These are phyloP conservation scores for Pichia paraexigua DNA, from an alignment of 805 yeast genomes.

Conservation along the genomic window DNA sequence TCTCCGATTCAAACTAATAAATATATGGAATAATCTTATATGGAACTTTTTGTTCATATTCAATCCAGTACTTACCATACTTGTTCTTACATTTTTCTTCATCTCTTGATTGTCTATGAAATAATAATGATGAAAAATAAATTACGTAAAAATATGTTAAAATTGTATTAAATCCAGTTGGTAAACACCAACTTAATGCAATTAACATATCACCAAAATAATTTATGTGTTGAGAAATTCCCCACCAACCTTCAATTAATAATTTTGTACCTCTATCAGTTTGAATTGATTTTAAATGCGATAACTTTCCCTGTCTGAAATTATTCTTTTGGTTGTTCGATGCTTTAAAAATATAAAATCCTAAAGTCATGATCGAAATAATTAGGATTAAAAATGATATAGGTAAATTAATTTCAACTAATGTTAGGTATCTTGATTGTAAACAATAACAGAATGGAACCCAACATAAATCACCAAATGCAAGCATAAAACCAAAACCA, in stretches of 20 bases:
- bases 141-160: constrained; percentile 81
- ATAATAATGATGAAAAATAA: constrained; percentile 71
- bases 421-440: constrained; percentile 75
- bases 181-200: constrained; percentile 86
- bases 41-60: constrained; percentile 75
- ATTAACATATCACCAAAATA: constrained; percentile 94
- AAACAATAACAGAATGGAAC: constrained; percentile 88
- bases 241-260: constrained; percentile 95
- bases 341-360: constrained; percentile 76
- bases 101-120: constrained; percentile 88
- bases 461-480: constrained; percentile 88
- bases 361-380: constrained; percentile 38
- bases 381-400: constrained; percentile 31
- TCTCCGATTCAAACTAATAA: constrained; percentile 36
- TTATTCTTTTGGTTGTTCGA: constrained; percentile 79
- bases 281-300: constrained; percentile 58
- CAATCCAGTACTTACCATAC: constrained; percentile 81
- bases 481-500: constrained; percentile 95
- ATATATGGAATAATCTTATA: constrained; percentile 85
- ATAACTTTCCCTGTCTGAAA: constrained; percentile 71
- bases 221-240: constrained; percentile 82
- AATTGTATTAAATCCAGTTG: constrained; percentile 75
- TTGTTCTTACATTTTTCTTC: constrained; percentile 83
- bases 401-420: constrained; percentile 53
- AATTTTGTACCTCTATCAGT: constrained; percentile 75